Conservation (phyloP, 495 filamentous ascomycete species). For the Xeromyces bisporus region DNA sequence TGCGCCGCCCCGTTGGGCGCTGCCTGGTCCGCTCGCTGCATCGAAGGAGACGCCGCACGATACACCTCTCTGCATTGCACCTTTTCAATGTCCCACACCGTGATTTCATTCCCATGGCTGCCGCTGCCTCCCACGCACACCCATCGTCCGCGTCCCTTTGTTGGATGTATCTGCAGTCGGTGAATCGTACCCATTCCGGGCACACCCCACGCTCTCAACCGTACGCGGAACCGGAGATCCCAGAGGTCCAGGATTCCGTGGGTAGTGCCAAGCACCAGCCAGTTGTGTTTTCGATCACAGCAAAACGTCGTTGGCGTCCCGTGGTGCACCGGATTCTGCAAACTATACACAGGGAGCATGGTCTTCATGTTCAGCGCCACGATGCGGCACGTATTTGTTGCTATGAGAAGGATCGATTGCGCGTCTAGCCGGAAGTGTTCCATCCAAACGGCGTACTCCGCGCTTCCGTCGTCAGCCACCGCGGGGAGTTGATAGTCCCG, state of each 20-base stretch:
- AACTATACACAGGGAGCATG: constrained; percentile 63
- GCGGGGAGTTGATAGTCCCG: constrained; percentile 62
- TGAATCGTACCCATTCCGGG: constrained; percentile 70
- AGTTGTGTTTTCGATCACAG: constrained; percentile 65
- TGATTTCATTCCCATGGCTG: constrained; percentile 71
- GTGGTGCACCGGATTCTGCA: constrained; percentile 86
- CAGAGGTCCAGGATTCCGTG: constrained; percentile 88
- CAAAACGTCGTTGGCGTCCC: constrained; percentile 89
- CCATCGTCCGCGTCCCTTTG: constrained; percentile 57
- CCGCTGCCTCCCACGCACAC: constrained; percentile 80
- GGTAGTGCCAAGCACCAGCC: constrained; percentile 81
- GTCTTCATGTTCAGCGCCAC: constrained; percentile 74
- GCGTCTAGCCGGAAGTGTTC: constrained; percentile 78
- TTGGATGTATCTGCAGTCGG: constrained; percentile 58
- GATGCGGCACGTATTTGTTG: constrained; percentile 70
- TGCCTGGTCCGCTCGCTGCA: not conserved
- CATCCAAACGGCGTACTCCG: constrained; percentile 73
- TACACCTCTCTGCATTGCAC: constrained; percentile 79
- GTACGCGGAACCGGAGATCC: constrained; percentile 85
- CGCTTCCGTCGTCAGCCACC: constrained; percentile 14
- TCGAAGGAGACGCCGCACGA: constrained; percentile 31
- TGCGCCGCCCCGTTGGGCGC: constrained; percentile 8
- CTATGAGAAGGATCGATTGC: constrained; percentile 64
- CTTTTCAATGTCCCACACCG: constrained; percentile 91
- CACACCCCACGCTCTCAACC: constrained; percentile 78